These are phyloP conservation scores for Echinochloa phyllopogon DNA, from an alignment of 176 grass and related monocot genomes.

Conservation along the genomic window DNA sequence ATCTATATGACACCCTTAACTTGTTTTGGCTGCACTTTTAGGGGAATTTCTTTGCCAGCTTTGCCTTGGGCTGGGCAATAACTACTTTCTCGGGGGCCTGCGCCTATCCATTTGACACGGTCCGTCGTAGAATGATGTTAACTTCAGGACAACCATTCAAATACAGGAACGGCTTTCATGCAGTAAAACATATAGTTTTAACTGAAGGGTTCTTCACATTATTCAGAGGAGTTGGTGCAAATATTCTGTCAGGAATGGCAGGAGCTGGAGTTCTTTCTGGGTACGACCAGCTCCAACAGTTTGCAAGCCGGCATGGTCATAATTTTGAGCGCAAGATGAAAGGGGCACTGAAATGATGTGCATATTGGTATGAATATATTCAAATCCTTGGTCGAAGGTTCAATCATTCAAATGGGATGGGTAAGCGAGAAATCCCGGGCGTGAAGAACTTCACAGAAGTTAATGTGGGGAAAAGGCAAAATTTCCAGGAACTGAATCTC, in stretches of 20 bases:
- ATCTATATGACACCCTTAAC: slow-evolving; percentile 6
- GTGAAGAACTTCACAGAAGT: neutral
- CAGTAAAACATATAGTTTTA: slow-evolving; percentile 64
- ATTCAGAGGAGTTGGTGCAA: slow-evolving; percentile 80
- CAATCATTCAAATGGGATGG: slow-evolving; percentile 14
- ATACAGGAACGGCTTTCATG: slow-evolving; percentile 73
- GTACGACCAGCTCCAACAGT: slow-evolving; percentile 78
- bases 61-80: slow-evolving; percentile 82
- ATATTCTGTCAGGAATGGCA: slow-evolving; percentile 87
- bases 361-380: neutral
- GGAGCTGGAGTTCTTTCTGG: slow-evolving; percentile 92
- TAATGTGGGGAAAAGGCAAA: neutral
- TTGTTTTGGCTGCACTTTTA: slow-evolving; percentile 47
- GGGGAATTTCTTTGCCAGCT: slow-evolving; percentile 94
- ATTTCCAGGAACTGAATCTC: neutral
- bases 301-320: slow-evolving; percentile 51
- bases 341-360: slow-evolving; percentile 54
- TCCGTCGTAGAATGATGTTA: slow-evolving; percentile 95
- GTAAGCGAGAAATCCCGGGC: neutral
- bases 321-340: slow-evolving; percentile 61
- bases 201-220: slow-evolving; percentile 76
- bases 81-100: slow-evolving; percentile 92
- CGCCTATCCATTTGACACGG: slow-evolving; percentile 88
- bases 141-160: slow-evolving; percentile 79
- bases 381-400: slow-evolving; percentile 33